Conservation (phyloP, 2,329 filamentous ascomycete genomes). For the Pseudodiploospora longispora region DNA sequence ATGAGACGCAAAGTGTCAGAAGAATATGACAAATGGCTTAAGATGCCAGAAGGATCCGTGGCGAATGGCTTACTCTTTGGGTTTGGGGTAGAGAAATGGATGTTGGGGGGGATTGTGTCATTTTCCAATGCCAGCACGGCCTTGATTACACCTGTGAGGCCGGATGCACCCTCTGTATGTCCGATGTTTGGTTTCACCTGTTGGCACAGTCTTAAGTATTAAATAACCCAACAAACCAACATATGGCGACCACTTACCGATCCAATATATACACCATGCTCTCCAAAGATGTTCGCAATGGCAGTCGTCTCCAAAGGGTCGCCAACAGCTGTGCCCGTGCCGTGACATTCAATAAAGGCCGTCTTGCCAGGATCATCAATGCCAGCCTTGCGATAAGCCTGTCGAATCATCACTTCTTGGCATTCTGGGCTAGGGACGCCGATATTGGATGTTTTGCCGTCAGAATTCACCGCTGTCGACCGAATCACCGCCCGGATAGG, state of each 20-base stretch:
- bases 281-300: conserved; percentile 21
- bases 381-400: conserved; percentile 20
- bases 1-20: background rate
- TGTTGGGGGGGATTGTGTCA: conserved; percentile 29
- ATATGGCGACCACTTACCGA: conserved; percentile 13
- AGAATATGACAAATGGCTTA: background rate
- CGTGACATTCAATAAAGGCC: conserved; percentile 30
- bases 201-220: background rate
- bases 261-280: conserved; percentile 18
- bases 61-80: conserved; percentile 24
- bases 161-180: conserved; percentile 36
- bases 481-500: conserved; percentile 32
- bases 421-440: conserved; percentile 27
- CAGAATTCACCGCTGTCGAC: conserved; percentile 27
- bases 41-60: too few relatives aligned
- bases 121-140: conserved; percentile 31
- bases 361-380: conserved; percentile 19
- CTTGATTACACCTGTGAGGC: conserved; percentile 36
- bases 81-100: conserved; percentile 26
- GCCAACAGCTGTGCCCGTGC: conserved; percentile 30
- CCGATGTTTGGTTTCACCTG: conserved; percentile 33
- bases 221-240: background rate
- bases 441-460: conserved; percentile 36
- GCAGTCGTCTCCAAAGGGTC: conserved; percentile 28
- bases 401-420: conserved; percentile 25